A percentile compares a stretch with the other conserved stretches of the same genome.
These are phyloP conservation scores for Cryphonectria nitschkei DNA, from an alignment of 2,329 filamentous ascomycete species.

Conservation along the genomic window DNA sequence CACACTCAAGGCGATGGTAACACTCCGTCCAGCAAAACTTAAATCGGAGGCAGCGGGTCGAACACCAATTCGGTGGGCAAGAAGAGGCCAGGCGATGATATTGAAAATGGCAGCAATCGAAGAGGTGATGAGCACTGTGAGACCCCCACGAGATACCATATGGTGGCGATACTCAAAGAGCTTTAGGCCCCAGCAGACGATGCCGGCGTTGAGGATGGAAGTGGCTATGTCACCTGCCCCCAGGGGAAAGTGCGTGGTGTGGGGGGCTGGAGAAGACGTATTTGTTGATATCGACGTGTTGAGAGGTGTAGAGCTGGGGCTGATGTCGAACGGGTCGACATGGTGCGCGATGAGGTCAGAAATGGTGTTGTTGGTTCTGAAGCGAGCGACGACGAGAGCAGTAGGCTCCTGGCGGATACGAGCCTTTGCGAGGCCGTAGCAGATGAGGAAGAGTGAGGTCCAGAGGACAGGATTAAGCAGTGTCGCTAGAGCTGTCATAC, in stretches of 20 bases:
- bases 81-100: conserved; percentile 46
- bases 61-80: conserved; percentile 44
- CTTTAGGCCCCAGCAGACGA: conserved; percentile 58
- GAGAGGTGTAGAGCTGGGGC: not conserved
- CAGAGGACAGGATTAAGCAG: conserved; percentile 53
- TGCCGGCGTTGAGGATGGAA: conserved; percentile 54
- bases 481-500: conserved; percentile 39
- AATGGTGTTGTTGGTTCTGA: conserved; percentile 39
- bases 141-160: conserved; percentile 48
- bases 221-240: conserved; percentile 54
- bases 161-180: conserved; percentile 54
- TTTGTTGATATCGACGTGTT: conserved; percentile 25
- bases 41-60: conserved; percentile 39
- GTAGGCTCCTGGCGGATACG: conserved; percentile 31
- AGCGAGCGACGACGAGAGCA: conserved; percentile 32
- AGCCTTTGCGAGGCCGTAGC: conserved; percentile 48
- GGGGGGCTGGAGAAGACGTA: not conserved
- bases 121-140: conserved; percentile 44
- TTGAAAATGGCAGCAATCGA: conserved; percentile 45
- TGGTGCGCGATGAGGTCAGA: conserved; percentile 33
- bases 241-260: conserved; percentile 24
- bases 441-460: conserved; percentile 49
- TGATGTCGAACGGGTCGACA: conserved; percentile 31
- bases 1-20: conserved; percentile 53
- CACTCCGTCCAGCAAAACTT: conserved; percentile 54